Evolutionary conservation across 2,329 filamentous ascomycete species (phyloP), one percentile per base, ranked within the genome.

Genomic region (Emergomyces pasteurianus): DNA sequence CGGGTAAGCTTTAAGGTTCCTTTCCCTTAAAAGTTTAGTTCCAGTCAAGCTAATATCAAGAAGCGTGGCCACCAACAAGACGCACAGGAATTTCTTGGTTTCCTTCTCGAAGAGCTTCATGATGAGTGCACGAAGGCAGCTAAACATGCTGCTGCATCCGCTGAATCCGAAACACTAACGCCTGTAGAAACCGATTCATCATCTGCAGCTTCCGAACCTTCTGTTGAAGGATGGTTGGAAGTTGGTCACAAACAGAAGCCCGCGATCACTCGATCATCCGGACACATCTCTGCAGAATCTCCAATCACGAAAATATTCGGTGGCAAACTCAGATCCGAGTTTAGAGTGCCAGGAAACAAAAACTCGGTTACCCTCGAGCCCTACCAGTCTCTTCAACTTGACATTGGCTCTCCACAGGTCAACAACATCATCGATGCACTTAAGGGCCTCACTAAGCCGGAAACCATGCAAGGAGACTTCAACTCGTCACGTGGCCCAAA

Each of bases 1-100:
- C 86, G 89, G 72, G 88, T 91, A 80, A 74, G 86, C 78, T 50
- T 65, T 54, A 49, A 28, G 1, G 3, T 55, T 31, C 14, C 46
- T 47, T 57, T 36, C 50, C 14, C 34, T 10, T n/a, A 42, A 12
- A 56, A 26, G 42, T 26, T 1, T 23, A 12, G 42, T 50, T 26
- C 38, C 5, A 49, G 21, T 47, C 18, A 21, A 38, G 21, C 67
- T 74, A 65, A 75, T 60, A 58, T 36, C 58, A 58, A 62, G 49
- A 65, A 91, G 86, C 88, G 91, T 63, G 94, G 94, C 18, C 92
- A 96, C 68, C 94, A 99, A 73, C 92, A 99, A 78, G 94, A 99
- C 76, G 94, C 94, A 0, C 91, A 99, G 71, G 94, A 99, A 70
- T 99, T 99, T 67, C 79, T 99, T 28, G 92, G 92, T 0, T 95